A percentile compares a stretch with the other conserved stretches of the same genome.
These are phyloP conservation scores for Rhizopogon vinicolor DNA, from an alignment of 768 basidiomycete species.

Conservation along the genomic window DNA sequence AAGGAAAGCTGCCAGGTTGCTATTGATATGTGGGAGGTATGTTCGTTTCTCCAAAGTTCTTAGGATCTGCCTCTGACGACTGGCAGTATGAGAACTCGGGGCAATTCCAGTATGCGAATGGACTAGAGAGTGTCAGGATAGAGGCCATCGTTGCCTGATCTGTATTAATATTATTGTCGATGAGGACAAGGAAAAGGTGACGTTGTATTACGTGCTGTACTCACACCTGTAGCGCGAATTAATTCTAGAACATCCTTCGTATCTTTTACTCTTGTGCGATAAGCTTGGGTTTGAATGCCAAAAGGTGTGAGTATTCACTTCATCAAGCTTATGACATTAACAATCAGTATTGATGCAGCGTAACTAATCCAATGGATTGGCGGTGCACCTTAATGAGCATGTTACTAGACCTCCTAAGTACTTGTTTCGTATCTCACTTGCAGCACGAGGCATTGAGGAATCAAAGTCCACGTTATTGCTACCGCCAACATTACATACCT, in stretches of 20 bases:
- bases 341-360: background rate
- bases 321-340: background rate
- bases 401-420: no score
- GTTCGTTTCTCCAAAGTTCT: slow-evolving; percentile 16
- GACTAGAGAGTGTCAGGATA: slow-evolving; percentile 23
- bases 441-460: no score
- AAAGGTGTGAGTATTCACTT: background rate
- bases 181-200: background rate
- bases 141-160: background rate
- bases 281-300: background rate
- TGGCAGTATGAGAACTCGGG: slow-evolving; percentile 73
- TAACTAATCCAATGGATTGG: no score
- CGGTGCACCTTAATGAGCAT: no score
- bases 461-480: no score
- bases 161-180: background rate
- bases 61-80: background rate
- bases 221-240: background rate
- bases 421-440: no score
- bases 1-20: slow-evolving; percentile 95
- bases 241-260: background rate
- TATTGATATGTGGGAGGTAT: slow-evolving; percentile 94
- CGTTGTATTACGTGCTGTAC: background rate
- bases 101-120: slow-evolving; percentile 76
- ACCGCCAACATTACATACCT: no score
- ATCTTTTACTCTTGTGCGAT: background rate